phyloP scores from a whole-genome alignment of 2,329 filamentous ascomycete species.

The Chalaropsis thielavioides region DNA sequence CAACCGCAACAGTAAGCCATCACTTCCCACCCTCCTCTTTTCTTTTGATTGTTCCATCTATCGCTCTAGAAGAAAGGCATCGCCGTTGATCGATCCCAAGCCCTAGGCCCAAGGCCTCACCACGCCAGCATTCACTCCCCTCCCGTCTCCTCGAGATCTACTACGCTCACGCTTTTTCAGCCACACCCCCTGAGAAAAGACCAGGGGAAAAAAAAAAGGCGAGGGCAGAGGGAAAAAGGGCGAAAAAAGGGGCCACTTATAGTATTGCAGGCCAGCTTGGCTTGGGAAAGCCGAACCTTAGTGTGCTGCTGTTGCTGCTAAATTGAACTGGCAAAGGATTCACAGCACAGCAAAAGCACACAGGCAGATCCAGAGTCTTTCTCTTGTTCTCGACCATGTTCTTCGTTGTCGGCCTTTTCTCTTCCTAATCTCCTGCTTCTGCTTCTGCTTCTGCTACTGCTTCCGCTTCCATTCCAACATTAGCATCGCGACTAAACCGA shows the following conservation, averaged over 20 bases:
- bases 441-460: not conserved
- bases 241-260: not conserved
- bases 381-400: not conserved
- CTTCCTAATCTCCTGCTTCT: not conserved
- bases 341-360: not conserved
- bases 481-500: not conserved
- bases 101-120: not conserved
- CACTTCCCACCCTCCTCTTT: no score
- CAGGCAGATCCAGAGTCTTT: not conserved
- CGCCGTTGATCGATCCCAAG: not conserved
- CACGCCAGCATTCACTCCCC: not conserved
- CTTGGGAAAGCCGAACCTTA: slow-evolving; percentile 1
- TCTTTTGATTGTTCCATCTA: not conserved
- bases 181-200: not conserved
- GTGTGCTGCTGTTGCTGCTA: not conserved
- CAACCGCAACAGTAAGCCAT: no score
- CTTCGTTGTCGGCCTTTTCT: not conserved
- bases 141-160: not conserved
- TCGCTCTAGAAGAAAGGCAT: not conserved
- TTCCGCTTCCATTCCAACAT: not conserved
- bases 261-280: not conserved
- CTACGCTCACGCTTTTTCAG: not conserved
- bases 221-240: not conserved
- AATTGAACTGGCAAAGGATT: slow-evolving; percentile 3
- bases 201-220: not conserved